Base-by-base conservation (phyloP, 257 asterid species). In the Phtheirospermum japonicum region DNA sequence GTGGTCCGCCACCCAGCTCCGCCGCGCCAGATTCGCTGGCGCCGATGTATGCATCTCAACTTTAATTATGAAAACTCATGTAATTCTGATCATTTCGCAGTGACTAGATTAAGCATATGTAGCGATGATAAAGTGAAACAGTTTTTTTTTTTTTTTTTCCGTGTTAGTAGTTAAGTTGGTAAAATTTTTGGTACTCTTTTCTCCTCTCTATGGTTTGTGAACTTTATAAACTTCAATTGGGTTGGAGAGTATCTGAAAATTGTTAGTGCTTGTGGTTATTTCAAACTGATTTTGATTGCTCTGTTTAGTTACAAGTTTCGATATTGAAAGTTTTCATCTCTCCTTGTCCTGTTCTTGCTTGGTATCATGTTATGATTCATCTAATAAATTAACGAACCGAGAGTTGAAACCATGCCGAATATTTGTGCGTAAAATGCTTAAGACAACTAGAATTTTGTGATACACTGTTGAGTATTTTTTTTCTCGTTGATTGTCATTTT, bases 11-110 rank as follows among this genome's bases (percentile, higher is more conserved):
- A 76, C 79, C 30, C 99, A 89, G 72, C 72, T 85, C 79, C 94
- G 99, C 60, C 68, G 78, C 62, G 95, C 91, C 66, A 77, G 91
- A 87, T 89, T 77, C 76, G 53, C 85, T 64, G 99, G 97, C 59
- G 83, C 68, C 48, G 99, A 92, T 74, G 99, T 90, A 83, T 63
- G 68, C 32, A 51, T 43, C 56, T 51, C 37, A 3, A 32, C 52
- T 46, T 10, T 42, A 14, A 11, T 19, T 49, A 46, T 49, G 48
- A 9, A 40, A 40, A 40, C 48, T 11, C 14, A 40, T 13, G 48
- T 10, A 1, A 8, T 40, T 40, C 9, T 13, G 48, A 3, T 4
- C 39, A 33, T 40, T 0, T 40, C 4, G 10, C n/a, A 19, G 7
- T 46, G 10, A 9, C 4, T 46, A 46, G 10, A 46, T 23, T 42